Conservation (phyloP, 1,139 yeast species). For the Nadsonia commutata region DNA sequence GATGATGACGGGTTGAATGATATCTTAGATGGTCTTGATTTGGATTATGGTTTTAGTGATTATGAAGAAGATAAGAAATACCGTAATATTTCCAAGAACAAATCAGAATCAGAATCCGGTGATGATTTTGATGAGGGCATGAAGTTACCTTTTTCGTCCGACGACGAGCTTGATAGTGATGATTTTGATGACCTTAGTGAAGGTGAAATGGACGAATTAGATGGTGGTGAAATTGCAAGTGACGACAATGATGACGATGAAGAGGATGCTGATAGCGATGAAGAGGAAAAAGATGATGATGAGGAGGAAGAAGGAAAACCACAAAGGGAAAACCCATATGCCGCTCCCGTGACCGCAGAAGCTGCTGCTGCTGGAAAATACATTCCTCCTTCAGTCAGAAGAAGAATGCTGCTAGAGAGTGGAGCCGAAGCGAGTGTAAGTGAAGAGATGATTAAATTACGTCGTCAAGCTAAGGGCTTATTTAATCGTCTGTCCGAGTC, state of each 20-base stretch:
- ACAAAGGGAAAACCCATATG: conserved; percentile 64
- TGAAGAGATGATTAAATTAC: conserved; percentile 37
- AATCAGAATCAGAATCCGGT: conserved; percentile 14
- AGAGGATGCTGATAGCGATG: conserved; percentile 19
- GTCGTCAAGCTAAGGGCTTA: conserved; percentile 58
- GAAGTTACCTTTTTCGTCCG: conserved; percentile 27
- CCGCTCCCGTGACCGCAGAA: conserved; percentile 43
- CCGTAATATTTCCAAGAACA: conserved; percentile 11
- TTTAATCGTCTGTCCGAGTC: conserved; percentile 80
- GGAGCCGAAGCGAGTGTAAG: conserved; percentile 25
- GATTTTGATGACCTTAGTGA: conserved; percentile 23
- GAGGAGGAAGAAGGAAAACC: conserved; percentile 26
- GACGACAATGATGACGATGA: conserved; percentile 25
- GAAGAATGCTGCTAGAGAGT: conserved; percentile 27
- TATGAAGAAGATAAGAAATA: conserved; percentile 16
- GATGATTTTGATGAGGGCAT: conserved; percentile 12
- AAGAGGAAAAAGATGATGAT: conserved; percentile 27
- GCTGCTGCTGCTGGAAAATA: conserved; percentile 30
- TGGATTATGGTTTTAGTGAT: conserved; percentile 32
- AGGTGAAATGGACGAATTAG: conserved; percentile 12
- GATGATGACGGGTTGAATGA: conserved; percentile 56
- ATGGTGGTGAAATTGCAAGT: conserved; percentile 16
- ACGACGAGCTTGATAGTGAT: conserved; percentile 35
- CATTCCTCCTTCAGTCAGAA: conserved; percentile 74
- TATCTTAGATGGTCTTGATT: conserved; percentile 62